Percentiles rank a stretch among this genome's conserved stretches.
Evolutionary conservation across 164 flowering plant species (phyloP).

Genomic region (Piper longum): DNA sequence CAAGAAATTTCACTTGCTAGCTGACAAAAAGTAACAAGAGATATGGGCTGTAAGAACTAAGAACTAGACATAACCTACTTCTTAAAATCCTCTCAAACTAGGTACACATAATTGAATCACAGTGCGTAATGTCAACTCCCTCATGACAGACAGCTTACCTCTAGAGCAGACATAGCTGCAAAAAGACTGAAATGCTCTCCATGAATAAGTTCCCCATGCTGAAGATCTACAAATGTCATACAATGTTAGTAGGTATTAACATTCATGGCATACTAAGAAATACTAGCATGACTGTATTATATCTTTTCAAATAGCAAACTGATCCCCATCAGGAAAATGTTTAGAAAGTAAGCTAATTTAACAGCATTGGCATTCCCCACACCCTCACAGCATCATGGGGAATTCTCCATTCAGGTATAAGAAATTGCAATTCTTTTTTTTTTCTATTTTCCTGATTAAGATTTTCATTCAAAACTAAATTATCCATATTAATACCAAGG

Average conservation of each 20-base stretch:
- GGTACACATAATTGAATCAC: neutral
- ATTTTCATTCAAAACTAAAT: too few species aligned
- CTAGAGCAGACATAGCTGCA: constrained; percentile 99
- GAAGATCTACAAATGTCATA: constrained; percentile 17
- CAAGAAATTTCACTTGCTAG: neutral
- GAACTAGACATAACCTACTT: neutral
- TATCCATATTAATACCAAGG: too few species aligned
- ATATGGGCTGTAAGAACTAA: neutral
- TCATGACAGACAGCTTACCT: constrained; percentile 28
- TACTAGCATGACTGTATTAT: neutral
- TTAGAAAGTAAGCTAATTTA: too few species aligned
- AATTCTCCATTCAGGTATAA: too few species aligned
- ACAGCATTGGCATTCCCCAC: too few species aligned
- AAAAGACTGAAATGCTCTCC: constrained; percentile 92
- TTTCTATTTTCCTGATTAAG: too few species aligned
- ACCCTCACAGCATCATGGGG: too few species aligned
- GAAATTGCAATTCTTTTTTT: too few species aligned
- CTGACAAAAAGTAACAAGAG: neutral
- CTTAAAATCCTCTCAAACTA: too few species aligned
- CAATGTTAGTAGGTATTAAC: too few species aligned
- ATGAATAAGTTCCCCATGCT: constrained; percentile 78
- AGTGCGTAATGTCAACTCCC: neutral
- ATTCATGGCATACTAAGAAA: neutral
- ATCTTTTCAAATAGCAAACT: too few species aligned
- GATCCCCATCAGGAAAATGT: too few species aligned